These are phyloP conservation scores for Sarocladiaceae sp. DNA, from an alignment of 2,329 filamentous ascomycete species.

Conservation along the genomic window DNA sequence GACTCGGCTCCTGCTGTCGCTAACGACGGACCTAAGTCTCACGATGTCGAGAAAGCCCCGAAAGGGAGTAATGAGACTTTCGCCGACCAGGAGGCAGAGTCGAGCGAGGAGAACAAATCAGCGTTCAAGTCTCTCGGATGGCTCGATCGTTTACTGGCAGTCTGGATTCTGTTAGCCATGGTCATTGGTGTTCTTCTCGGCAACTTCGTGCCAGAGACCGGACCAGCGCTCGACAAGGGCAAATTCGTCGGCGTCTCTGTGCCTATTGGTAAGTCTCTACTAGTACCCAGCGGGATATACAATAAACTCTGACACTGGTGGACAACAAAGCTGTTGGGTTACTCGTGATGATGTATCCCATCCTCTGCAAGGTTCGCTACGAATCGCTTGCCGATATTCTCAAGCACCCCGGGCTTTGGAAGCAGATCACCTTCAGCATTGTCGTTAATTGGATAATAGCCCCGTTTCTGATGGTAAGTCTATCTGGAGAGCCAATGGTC, in stretches of 20 bases:
- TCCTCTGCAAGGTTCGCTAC: constrained; percentile 78
- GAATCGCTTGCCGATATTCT: constrained; percentile 67
- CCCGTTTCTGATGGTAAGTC: constrained; percentile 70
- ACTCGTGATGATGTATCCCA: constrained; percentile 91
- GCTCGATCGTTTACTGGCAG: constrained; percentile 57
- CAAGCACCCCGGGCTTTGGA: constrained; percentile 58
- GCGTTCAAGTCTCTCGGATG: constrained; percentile 49
- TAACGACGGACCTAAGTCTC: not conserved
- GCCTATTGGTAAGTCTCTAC: constrained; percentile 56
- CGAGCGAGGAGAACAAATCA: constrained; percentile 20
- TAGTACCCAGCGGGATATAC: too few species aligned
- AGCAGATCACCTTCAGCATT: constrained; percentile 71
- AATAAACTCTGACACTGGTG: too few species aligned
- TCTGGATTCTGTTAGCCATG: constrained; percentile 79
- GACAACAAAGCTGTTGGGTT: constrained; percentile 62
- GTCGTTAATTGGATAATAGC: constrained; percentile 78
- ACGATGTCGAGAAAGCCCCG: constrained; percentile 2
- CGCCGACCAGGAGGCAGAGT: not conserved
- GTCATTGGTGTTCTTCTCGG: constrained; percentile 66
- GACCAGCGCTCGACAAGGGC: constrained; percentile 58
- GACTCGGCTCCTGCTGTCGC: too few species aligned
- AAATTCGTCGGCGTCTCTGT: constrained; percentile 64
- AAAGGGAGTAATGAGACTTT: too few species aligned
- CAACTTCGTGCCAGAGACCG: constrained; percentile 63
- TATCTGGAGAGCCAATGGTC: not conserved